These are phyloP conservation scores for Graphiopsis chlorocephala DNA, from an alignment of 2,329 filamentous ascomycete species.

Conservation along the genomic window DNA sequence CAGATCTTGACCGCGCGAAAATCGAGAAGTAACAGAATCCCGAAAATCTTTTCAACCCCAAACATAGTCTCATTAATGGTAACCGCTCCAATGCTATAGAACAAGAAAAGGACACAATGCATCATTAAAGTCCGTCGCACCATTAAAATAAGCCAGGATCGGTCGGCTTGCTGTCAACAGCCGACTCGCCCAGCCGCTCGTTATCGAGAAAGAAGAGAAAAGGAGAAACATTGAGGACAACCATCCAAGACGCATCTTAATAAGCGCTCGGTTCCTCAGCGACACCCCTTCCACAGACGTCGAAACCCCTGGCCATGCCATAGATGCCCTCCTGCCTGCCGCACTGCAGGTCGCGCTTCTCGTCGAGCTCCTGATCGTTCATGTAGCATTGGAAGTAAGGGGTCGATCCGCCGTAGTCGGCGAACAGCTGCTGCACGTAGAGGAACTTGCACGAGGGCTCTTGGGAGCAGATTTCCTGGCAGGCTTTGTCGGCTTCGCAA, in stretches of 20 bases:
- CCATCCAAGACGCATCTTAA: not conserved
- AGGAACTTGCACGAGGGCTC: conserved; percentile 17
- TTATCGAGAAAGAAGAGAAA: conserved; percentile 12
- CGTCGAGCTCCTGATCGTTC: conserved; percentile 16
- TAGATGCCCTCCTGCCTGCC: conserved; percentile 17
- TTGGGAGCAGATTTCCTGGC: conserved; percentile 20
- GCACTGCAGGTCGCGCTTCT: conserved; percentile 18
- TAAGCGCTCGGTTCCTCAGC: not conserved
- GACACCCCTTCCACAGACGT: conserved; percentile 14
- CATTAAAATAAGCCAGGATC: conserved; percentile 1
- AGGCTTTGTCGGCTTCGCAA: conserved; percentile 16
- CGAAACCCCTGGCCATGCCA: conserved; percentile 19
- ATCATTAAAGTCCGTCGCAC: conserved; percentile 13
- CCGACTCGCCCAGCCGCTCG: not conserved
- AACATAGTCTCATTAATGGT: conserved; percentile 15
- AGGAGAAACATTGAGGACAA: not conserved
- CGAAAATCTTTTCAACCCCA: not conserved
- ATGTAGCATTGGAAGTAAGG: conserved; percentile 20
- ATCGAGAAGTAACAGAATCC: not conserved
- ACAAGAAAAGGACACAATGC: conserved; percentile 3
- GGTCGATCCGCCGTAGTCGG: conserved; percentile 12
- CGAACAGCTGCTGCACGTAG: conserved; percentile 21
- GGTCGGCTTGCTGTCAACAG: conserved; percentile 13
- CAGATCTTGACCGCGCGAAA: not conserved
- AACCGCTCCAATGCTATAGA: conserved; percentile 7